Conservation (phyloP, 1,139 yeast genomes). For the Pneumocystis carinii region DNA sequence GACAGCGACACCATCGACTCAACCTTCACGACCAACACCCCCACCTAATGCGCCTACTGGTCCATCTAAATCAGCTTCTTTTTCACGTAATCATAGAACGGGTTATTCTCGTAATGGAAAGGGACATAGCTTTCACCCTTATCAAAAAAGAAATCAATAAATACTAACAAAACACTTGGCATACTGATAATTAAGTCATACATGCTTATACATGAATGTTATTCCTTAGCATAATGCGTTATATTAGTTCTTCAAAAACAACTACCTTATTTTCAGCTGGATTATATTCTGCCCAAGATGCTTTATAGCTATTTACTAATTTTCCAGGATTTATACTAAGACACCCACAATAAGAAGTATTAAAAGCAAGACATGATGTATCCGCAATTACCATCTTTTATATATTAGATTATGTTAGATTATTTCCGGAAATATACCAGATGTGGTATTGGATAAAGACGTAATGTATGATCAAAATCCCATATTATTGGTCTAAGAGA, state of each 20-base stretch:
- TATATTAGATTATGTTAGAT: not conserved
- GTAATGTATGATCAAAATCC: slow-evolving; percentile 52
- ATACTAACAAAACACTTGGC: not conserved
- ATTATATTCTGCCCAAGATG: slow-evolving; percentile 9
- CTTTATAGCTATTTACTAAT: slow-evolving; percentile 7
- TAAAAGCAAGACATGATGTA: slow-evolving; percentile 9
- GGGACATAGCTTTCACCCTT: slow-evolving; percentile 11
- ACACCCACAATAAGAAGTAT: slow-evolving; percentile 11
- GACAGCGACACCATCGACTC: not conserved
- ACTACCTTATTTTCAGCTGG: slow-evolving; percentile 4
- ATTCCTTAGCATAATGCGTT: not conserved
- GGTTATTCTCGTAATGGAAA: slow-evolving; percentile 16
- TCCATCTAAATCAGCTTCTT: slow-evolving; percentile 12
- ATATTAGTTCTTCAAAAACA: not conserved
- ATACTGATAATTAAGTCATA: not conserved
- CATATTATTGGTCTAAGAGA: slow-evolving; percentile 50
- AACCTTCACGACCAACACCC: slow-evolving; percentile 1
- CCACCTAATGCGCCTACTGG: slow-evolving; percentile 6
- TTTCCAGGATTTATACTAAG: slow-evolving; percentile 9
- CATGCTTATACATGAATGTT: not conserved
- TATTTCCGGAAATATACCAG: slow-evolving; percentile 1
- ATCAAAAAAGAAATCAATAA: not conserved
- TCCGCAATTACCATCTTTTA: slow-evolving; percentile 10
- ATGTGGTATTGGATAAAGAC: slow-evolving; percentile 26
- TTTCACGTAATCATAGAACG: slow-evolving; percentile 1